Conservation (phyloP, 2,329 filamentous ascomycete species). For the Madurella mycetomatis region DNA sequence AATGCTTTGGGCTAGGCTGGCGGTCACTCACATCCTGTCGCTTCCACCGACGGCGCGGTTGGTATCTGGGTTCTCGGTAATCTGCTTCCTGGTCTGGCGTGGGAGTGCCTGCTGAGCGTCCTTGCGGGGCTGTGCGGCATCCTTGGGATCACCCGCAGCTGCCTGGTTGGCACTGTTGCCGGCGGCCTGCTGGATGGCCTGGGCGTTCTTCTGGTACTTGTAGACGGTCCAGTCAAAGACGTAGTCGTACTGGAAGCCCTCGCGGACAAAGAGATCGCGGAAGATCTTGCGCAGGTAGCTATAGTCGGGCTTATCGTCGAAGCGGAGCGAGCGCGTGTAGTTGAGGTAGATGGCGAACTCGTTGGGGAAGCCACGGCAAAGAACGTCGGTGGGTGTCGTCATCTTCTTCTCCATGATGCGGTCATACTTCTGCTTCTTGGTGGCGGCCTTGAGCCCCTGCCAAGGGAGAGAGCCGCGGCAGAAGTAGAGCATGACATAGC, state of each 20-base stretch:
- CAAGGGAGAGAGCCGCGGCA: slow-evolving; percentile 97
- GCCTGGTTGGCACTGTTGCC: slow-evolving; percentile 51
- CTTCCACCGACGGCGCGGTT: slow-evolving; percentile 73
- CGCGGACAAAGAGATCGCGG: slow-evolving; percentile 96
- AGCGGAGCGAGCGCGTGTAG: slow-evolving; percentile 97
- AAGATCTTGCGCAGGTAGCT: slow-evolving; percentile 99
- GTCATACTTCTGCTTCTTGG: slow-evolving; percentile 99
- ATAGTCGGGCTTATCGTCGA: slow-evolving; percentile 99
- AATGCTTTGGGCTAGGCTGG: slow-evolving; percentile 58
- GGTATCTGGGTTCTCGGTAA: slow-evolving; percentile 66
- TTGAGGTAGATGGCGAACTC: slow-evolving; percentile 99
- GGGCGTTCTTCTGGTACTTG: slow-evolving; percentile 99
- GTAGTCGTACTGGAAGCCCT: slow-evolving; percentile 99
- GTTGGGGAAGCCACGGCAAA: slow-evolving; percentile 98
- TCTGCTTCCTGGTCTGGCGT: slow-evolving; percentile 78
- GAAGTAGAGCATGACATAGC: slow-evolving; percentile 99
- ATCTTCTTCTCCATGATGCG: slow-evolving; percentile 99
- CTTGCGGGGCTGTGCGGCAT: slow-evolving; percentile 21
- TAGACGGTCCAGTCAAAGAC: slow-evolving; percentile 99
- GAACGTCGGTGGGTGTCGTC: slow-evolving; percentile 96
- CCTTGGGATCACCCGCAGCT: slow-evolving; percentile 12
- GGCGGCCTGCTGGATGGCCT: slow-evolving; percentile 78
- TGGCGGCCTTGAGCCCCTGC: slow-evolving; percentile 97
- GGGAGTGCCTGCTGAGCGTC: slow-evolving; percentile 35
- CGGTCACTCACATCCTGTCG: slow-evolving; percentile 94